phyloP scores from a whole-genome alignment of 306 rosid genomes.

The Betula pendula region DNA sequence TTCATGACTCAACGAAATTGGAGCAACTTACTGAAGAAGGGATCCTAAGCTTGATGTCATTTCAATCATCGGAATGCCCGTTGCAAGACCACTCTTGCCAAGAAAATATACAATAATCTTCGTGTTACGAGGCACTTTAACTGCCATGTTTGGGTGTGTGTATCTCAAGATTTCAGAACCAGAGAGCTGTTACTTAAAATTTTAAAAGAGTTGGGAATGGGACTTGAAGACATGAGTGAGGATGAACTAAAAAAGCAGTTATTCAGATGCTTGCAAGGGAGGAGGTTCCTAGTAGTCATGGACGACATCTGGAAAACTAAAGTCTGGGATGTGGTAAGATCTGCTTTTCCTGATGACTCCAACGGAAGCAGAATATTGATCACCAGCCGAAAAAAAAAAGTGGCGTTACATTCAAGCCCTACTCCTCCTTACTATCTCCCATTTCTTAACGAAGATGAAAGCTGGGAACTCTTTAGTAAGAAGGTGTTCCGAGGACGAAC shows the following conservation, averaged over 20 bases:
- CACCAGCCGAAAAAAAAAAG: constrained; percentile 26
- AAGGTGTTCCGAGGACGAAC: too few species aligned
- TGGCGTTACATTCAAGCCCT: too few species aligned
- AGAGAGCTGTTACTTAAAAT: not conserved
- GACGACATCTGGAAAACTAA: constrained; percentile 25
- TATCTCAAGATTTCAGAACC: not conserved
- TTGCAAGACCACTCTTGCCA: too few species aligned
- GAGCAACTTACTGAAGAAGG: too few species aligned
- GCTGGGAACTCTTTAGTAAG: constrained; percentile 31
- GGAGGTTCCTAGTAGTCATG: not conserved
- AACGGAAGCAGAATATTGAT: constrained; percentile 31
- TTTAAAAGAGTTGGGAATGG: too few species aligned
- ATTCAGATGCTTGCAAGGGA: not conserved
- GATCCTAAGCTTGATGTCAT: too few species aligned
- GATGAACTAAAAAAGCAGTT: not conserved
- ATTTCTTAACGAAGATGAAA: constrained; percentile 20
- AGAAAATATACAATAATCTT: too few species aligned
- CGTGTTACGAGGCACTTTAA: too few species aligned
- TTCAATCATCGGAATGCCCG: too few species aligned
- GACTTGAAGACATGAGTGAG: not conserved
- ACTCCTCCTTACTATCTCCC: not conserved
- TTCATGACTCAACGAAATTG: too few species aligned
- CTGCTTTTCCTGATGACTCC: constrained; percentile 12
- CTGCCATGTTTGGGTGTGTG: not conserved
- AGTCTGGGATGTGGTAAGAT: constrained; percentile 13